Evolutionary conservation across 2,329 filamentous ascomycete species (phyloP).

Genomic region (Sporothrix schenckii): DNA sequence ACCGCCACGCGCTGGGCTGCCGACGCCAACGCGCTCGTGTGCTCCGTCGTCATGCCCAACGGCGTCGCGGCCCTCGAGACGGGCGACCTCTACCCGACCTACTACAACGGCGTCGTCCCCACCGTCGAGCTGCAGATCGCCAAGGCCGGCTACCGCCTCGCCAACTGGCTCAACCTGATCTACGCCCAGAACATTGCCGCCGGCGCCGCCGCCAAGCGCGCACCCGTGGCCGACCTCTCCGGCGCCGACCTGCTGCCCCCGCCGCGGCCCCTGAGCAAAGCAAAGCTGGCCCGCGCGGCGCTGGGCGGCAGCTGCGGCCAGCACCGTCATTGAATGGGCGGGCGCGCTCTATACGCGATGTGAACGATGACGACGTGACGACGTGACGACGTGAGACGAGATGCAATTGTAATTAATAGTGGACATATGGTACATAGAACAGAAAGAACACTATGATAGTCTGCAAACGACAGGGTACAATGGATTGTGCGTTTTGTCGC

Average conservation of each 20-base stretch:
- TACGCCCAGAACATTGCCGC: constrained; percentile 15
- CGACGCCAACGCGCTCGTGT: constrained; percentile 50
- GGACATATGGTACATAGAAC: too few species aligned
- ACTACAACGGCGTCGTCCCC: constrained; percentile 46
- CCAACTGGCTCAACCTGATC: constrained; percentile 30
- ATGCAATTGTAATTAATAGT: too few species aligned
- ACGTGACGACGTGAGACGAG: too few species aligned
- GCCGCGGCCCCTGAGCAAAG: constrained; percentile 27
- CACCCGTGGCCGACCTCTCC: not conserved
- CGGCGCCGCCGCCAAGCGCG: not conserved
- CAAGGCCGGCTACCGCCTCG: constrained; percentile 47
- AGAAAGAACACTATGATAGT: too few species aligned
- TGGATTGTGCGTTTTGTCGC: too few species aligned
- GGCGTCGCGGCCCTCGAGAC: constrained; percentile 46
- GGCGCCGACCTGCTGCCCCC: constrained; percentile 29
- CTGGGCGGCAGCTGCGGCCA: constrained; percentile 24
- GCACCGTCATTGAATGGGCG: not conserved
- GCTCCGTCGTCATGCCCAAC: constrained; percentile 48
- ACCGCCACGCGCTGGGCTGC: constrained; percentile 47
- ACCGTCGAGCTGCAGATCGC: constrained; percentile 51
- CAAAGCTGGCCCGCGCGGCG: constrained; percentile 28
- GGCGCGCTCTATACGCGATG: too few species aligned
- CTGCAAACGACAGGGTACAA: too few species aligned
- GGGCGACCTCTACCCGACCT: constrained; percentile 47
- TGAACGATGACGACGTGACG: too few species aligned